Percentiles rank a stretch among this genome's conserved stretches.
These are phyloP conservation scores for Isoetes engelmannii DNA, from an alignment of 83 land plant genomes.

Conservation along the genomic window DNA sequence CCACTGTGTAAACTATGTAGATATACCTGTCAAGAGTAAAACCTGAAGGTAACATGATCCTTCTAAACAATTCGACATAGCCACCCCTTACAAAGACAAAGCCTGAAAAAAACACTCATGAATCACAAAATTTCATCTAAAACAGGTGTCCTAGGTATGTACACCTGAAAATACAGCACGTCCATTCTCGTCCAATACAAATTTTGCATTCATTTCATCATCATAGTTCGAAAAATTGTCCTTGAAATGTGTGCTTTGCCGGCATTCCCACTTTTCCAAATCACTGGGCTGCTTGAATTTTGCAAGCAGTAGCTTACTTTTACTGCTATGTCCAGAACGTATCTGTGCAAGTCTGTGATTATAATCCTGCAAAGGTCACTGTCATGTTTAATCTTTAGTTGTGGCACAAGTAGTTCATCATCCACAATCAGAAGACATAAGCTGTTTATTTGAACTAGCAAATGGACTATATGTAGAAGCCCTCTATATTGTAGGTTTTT, in stretches of 20 bases:
- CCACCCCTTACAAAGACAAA: slow-evolving; percentile 91
- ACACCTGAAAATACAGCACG: slow-evolving; percentile 78
- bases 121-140: background rate
- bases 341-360: slow-evolving; percentile 79
- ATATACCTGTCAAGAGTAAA: slow-evolving; percentile 84
- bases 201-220: slow-evolving; percentile 79
- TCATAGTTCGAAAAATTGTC: slow-evolving; percentile 72
- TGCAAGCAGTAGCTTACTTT: slow-evolving; percentile 83
- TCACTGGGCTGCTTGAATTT: slow-evolving; percentile 63
- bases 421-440: too few relatives aligned
- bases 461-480: too few relatives aligned
- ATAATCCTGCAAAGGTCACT: slow-evolving; percentile 54
- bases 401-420: too few relatives aligned
- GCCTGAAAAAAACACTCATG: slow-evolving; percentile 38
- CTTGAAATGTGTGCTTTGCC: slow-evolving; percentile 69
- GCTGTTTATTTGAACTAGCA: too few relatives aligned
- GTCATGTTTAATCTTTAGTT: too few relatives aligned
- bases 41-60: slow-evolving; percentile 77
- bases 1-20: slow-evolving; percentile 6
- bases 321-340: slow-evolving; percentile 94
- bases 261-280: slow-evolving; percentile 68
- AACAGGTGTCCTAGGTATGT: background rate
- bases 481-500: too few relatives aligned
- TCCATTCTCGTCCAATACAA: slow-evolving; percentile 62
- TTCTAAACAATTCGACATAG: slow-evolving; percentile 76